Evolutionary conservation across 306 rosid species (phyloP).

Genomic region (Comarum palustre): DNA sequence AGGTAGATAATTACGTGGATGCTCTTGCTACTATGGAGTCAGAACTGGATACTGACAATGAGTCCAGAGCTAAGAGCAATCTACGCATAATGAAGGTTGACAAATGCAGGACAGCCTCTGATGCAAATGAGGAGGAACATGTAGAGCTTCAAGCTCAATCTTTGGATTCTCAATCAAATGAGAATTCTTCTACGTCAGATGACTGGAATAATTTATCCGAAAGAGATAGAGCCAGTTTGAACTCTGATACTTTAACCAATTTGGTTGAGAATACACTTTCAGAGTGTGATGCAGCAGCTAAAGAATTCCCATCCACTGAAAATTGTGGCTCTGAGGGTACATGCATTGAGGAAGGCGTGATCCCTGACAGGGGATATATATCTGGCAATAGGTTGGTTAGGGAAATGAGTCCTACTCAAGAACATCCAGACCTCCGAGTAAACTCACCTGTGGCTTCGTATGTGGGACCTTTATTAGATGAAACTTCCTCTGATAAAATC

Average conservation of each 20-base stretch:
- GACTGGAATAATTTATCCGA: slow-evolving; percentile 48
- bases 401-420: slow-evolving; percentile 32
- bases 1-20: slow-evolving; percentile 82
- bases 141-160: slow-evolving; percentile 47
- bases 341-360: slow-evolving; percentile 33
- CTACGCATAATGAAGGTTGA: slow-evolving; percentile 32
- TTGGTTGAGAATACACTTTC: slow-evolving; percentile 46
- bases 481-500: slow-evolving; percentile 28
- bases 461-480: slow-evolving; percentile 32
- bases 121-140: slow-evolving; percentile 57
- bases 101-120: slow-evolving; percentile 35
- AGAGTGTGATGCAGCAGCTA: slow-evolving; percentile 36
- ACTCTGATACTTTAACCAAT: slow-evolving; percentile 46
- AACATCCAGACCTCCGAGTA: slow-evolving; percentile 36
- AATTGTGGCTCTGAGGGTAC: slow-evolving; percentile 38
- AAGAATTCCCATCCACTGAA: slow-evolving; percentile 34
- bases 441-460: slow-evolving; percentile 25
- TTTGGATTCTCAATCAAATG: slow-evolving; percentile 61
- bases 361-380: slow-evolving; percentile 36
- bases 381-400: slow-evolving; percentile 34
- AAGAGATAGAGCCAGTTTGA: slow-evolving; percentile 48
- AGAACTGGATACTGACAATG: slow-evolving; percentile 67
- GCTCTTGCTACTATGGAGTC: slow-evolving; percentile 74
- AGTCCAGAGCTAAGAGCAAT: slow-evolving; percentile 40
- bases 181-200: slow-evolving; percentile 61